Evolutionary conservation across 2,329 filamentous ascomycete genomes (phyloP).

Genomic region (Colletotrichum australisinense): DNA sequence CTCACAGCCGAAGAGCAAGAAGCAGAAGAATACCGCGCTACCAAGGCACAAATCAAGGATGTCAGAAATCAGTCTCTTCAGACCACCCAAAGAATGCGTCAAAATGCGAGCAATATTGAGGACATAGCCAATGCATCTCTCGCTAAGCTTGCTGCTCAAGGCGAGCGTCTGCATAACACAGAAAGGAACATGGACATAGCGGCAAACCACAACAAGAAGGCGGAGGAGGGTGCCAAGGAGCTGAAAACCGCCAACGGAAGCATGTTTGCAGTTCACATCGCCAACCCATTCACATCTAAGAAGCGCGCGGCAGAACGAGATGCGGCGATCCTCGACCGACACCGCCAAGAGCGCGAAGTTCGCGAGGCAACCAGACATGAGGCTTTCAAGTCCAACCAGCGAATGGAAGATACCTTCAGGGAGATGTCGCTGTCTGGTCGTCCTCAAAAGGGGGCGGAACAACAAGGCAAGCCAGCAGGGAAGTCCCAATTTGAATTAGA

Average conservation of each 20-base stretch:
- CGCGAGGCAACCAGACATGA: slow-evolving; percentile 70
- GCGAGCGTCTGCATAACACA: slow-evolving; percentile 83
- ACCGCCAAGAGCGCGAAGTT: slow-evolving; percentile 73
- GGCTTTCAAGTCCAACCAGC: slow-evolving; percentile 61
- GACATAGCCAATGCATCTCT: slow-evolving; percentile 79
- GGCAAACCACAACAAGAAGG: slow-evolving; percentile 78
- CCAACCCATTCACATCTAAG: slow-evolving; percentile 81
- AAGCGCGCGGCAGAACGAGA: slow-evolving; percentile 74
- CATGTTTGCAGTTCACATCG: slow-evolving; percentile 89
- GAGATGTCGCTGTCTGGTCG: slow-evolving; percentile 45
- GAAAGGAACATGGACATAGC: slow-evolving; percentile 87
- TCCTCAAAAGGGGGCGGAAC: not conserved
- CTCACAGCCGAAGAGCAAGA: slow-evolving; percentile 86
- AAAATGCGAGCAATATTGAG: slow-evolving; percentile 75
- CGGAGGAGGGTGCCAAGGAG: slow-evolving; percentile 84
- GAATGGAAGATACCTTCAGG: slow-evolving; percentile 63
- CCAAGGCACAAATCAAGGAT: slow-evolving; percentile 77
- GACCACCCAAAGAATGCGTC: slow-evolving; percentile 56
- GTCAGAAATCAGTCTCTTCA: slow-evolving; percentile 77
- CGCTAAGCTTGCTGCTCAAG: slow-evolving; percentile 79
- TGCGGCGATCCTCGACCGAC: slow-evolving; percentile 75
- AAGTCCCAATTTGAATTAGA: too few relatives aligned
- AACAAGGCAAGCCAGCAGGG: too few relatives aligned
- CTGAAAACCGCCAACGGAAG: slow-evolving; percentile 87
- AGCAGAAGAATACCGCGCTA: slow-evolving; percentile 73